Evolutionary conservation across 148 eudicot species (phyloP), one percentile per base, ranked within the genome.

Genomic region (Chenopodium berlandieri): DNA sequence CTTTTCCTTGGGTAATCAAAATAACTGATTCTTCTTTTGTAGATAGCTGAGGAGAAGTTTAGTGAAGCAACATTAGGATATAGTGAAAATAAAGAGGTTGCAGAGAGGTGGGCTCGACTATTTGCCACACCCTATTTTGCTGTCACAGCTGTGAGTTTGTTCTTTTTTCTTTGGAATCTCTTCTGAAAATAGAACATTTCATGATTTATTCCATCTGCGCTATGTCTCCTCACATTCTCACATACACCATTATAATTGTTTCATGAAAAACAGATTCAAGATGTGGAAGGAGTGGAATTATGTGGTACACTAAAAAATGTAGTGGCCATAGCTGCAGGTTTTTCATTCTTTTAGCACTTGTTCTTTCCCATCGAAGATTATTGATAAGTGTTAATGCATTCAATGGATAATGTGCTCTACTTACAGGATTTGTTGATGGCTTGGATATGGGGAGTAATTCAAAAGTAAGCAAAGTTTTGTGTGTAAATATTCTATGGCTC

Each of bases 241-340:
- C 16, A 1, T 64, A 23, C 34, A 19, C 58, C 31, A 34, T 78
- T 74, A 48, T 31, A 66, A 16, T 58, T 68, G 56, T 25, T 77
- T 48, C 16, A 44, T 60, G 60, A 23, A 82, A 79, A 84, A 88
- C 82, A 96, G 99, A 89, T 93, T 40, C 86, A 90, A 81, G 99
- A 96, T 72, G 97, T 96, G 64, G 99, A 94, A 89, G 99, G 99
- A 82, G 99, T 96, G 76, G 99, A 96, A 84, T 83, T 96, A 73
- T 96, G 99, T 27, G 99, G 99, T 65, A 96, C 99, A n/a, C 83
- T 96, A 83, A 96, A 96, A 86, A 94, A 96, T 84, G 89, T 96
- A 25, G 99, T 96, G 80, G 99, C 99, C 40, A 77, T 96, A 80
- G 99, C 93, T 78, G 97, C 99, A 94, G 99, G 99, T 92, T 80